Evolutionary conservation across 1,284 basidiomycete genomes (phyloP), one percentile per base, ranked within the genome.

Genomic region (Ganoderma lucidum): DNA sequence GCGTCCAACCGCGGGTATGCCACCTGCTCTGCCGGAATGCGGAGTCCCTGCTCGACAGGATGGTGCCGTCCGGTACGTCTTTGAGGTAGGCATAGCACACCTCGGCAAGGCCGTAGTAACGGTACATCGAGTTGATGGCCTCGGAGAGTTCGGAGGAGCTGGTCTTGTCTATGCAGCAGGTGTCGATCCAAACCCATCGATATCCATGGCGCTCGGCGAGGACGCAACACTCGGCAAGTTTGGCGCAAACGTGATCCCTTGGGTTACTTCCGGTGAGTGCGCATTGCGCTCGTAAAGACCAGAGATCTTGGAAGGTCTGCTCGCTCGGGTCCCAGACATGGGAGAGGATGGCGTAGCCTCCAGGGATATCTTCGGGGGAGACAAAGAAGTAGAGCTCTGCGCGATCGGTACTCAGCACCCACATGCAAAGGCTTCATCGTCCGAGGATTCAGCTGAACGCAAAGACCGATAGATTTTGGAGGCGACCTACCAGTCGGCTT

Each of bases 331-430:
- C 56, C 56, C 56, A 59, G n/a, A 59, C 56, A 14, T 59, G 56
- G 35, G 56, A 59, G 35, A 59, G 56, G 35, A 59, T 59, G 8
- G 56, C 56, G 56, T 59, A 59, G 8, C 56, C 56, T 59, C 56
- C 56, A 19, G 56, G 56, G 10, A 59, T 19, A 19, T 35, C 56
- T 39, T 59, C 56, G 19, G 56, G 56, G 10, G 56, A 59, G 19
- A 39, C 35, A 35, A 59, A 59, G 56, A 37, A 59, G 35, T 59
- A 23, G 35, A 59, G 56, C 56, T 59, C 56, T 19, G 56, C 35
- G 8, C 56, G 56, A 10, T 59, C 56, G 35, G 56, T 59, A n/a
- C 56, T 59, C 56, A 59, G 19, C 3, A 59, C 6, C 35, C 56
- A 39, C 56, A 59, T 59, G 5, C 8, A 19, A 32, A 39, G 3